Evolutionary conservation across 1,284 basidiomycete species (phyloP).

Genomic region (Inonotus obliquus): DNA sequence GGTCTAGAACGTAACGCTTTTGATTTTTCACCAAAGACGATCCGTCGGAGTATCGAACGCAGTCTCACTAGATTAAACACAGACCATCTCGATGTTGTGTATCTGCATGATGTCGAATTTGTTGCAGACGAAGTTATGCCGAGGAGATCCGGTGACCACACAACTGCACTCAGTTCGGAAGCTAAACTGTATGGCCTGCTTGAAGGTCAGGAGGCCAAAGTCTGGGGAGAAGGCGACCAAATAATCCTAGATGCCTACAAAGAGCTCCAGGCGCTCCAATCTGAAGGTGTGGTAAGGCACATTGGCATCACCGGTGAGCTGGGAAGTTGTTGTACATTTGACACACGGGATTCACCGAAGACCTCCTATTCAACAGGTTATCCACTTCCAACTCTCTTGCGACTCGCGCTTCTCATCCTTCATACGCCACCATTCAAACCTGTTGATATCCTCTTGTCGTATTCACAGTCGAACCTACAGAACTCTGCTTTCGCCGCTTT

Average conservation of each 20-base stretch:
- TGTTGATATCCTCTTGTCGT: conserved; percentile 79
- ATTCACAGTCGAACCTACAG: conserved; percentile 85
- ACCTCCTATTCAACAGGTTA: conserved; percentile 52
- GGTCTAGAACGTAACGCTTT: conserved; percentile 59
- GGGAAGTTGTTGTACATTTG: neutral
- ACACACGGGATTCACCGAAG: neutral
- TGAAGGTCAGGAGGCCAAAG: conserved; percentile 50
- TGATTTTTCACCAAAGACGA: conserved; percentile 72
- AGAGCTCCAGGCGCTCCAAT: conserved; percentile 72
- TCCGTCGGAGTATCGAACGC: conserved; percentile 67
- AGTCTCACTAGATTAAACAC: conserved; percentile 77
- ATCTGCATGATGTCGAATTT: conserved; percentile 92
- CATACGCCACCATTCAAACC: conserved; percentile 61
- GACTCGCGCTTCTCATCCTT: conserved; percentile 73
- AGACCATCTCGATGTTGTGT: conserved; percentile 80
- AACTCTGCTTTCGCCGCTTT: conserved; percentile 66
- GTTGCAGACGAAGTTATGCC: conserved; percentile 58
- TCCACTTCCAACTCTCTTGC: conserved; percentile 85
- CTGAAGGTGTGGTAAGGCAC: conserved; percentile 70
- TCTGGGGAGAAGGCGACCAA: conserved; percentile 78
- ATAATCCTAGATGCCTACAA: conserved; percentile 70
- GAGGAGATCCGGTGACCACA: conserved; percentile 49
- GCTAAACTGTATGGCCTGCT: conserved; percentile 57
- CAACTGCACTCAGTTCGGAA: conserved; percentile 48
- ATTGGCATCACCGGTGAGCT: conserved; percentile 81